A percentile compares a stretch with the other conserved stretches of the same genome.
Conservation (phyloP, 2,329 filamentous ascomycete species). For the Beauveria bassiana region DNA sequence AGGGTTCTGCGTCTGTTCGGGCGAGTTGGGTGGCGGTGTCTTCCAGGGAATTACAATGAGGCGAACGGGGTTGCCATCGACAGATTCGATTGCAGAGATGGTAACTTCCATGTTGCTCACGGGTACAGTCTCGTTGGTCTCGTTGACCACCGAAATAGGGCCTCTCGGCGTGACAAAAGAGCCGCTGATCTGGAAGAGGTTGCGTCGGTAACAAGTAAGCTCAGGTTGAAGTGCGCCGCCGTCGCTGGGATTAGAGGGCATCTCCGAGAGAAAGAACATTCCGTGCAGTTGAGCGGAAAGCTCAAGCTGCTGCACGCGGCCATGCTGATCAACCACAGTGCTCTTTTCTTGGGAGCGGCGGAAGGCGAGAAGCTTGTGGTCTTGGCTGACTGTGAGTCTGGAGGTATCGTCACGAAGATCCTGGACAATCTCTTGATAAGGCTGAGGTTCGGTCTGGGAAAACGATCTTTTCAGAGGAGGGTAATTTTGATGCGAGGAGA, state of each 20-base stretch:
- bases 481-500: slow-evolving; percentile 44
- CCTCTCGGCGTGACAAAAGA: slow-evolving; percentile 74
- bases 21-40: slow-evolving; percentile 73
- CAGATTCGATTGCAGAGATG: slow-evolving; percentile 88
- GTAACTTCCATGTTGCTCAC: slow-evolving; percentile 78
- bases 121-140: slow-evolving; percentile 75
- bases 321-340: slow-evolving; percentile 52
- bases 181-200: slow-evolving; percentile 92
- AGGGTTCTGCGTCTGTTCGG: slow-evolving; percentile 52
- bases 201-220: slow-evolving; percentile 90
- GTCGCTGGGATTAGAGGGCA: slow-evolving; percentile 56
- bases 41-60: slow-evolving; percentile 98
- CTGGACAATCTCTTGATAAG: slow-evolving; percentile 54
- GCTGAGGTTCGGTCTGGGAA: slow-evolving; percentile 45
- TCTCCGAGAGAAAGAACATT: slow-evolving; percentile 84
- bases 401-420: slow-evolving; percentile 51
- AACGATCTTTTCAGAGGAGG: slow-evolving; percentile 51
- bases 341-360: slow-evolving; percentile 50
- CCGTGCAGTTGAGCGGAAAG: slow-evolving; percentile 70
- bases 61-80: slow-evolving; percentile 84
- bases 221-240: slow-evolving; percentile 61
- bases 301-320: slow-evolving; percentile 53
- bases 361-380: slow-evolving; percentile 54
- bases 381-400: slow-evolving; percentile 50
- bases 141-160: slow-evolving; percentile 72